A percentile compares a stretch with the other conserved stretches of the same genome.
Conservation (phyloP, 2,329 filamentous ascomycete species). For the Blastomyces percursus region DNA sequence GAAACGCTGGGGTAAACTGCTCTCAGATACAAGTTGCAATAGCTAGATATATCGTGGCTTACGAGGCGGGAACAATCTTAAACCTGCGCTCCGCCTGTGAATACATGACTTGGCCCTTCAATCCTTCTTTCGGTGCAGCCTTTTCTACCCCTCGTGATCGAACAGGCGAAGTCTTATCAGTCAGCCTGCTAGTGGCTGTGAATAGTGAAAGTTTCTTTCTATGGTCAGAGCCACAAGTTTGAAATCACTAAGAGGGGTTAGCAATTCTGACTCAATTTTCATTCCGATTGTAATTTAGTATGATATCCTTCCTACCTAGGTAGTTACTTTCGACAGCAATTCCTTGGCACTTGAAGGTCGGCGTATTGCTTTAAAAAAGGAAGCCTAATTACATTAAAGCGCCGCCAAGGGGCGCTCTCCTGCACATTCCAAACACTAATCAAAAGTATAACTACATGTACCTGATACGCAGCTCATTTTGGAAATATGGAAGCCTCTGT, state of each 20-base stretch:
- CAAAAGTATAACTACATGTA: too few species aligned
- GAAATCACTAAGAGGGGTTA: background rate
- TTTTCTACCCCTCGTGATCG: too few species aligned
- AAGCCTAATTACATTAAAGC: background rate
- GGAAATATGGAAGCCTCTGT: background rate
- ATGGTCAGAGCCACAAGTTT: background rate
- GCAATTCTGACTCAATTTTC: background rate
- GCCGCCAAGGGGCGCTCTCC: background rate
- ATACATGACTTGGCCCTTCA: background rate
- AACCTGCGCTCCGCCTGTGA: background rate
- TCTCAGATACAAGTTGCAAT: background rate
- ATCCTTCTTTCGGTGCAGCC: background rate
- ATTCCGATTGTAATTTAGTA: background rate
- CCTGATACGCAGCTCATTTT: background rate
- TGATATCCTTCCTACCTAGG: too few species aligned
- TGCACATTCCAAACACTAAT: background rate
- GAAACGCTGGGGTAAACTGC: background rate
- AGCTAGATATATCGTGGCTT: background rate
- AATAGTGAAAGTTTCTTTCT: background rate
- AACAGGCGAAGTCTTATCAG: too few species aligned
- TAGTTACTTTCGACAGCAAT: too few species aligned
- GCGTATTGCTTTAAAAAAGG: background rate
- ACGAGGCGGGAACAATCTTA: background rate
- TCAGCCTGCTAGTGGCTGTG: background rate
- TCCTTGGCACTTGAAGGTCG: too few species aligned